Evolutionary conservation across 345 rosid genomes (phyloP).

Genomic region (Erodium maritimum): DNA sequence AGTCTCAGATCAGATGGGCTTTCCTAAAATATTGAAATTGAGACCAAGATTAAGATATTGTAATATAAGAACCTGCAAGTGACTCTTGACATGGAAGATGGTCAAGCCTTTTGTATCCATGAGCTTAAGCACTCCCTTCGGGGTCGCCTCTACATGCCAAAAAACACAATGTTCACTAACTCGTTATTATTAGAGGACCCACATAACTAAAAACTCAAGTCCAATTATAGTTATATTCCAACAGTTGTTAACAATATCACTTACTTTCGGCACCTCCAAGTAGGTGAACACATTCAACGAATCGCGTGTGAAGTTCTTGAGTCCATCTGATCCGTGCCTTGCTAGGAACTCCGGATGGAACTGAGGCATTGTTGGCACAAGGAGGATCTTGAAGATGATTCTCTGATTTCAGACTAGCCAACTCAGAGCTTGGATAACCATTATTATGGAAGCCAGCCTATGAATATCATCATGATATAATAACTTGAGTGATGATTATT

Average conservation of each 20-base stretch:
- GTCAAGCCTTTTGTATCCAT: conserved; percentile 20
- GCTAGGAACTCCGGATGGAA: conserved; percentile 6
- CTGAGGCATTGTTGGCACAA: not conserved
- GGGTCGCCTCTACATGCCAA: conserved; percentile 19
- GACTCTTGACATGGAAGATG: conserved; percentile 24
- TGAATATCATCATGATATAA: too few relatives aligned
- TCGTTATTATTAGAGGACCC: not conserved
- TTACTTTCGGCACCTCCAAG: conserved; percentile 25
- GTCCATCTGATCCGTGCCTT: conserved; percentile 25
- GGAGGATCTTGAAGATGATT: not conserved
- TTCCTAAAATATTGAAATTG: not conserved
- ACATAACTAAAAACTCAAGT: too few relatives aligned
- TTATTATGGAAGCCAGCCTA: not conserved
- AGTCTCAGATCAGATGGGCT: not conserved
- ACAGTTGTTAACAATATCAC: not conserved
- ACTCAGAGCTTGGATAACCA: not conserved
- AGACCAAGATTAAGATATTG: too few relatives aligned
- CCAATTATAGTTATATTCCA: too few relatives aligned
- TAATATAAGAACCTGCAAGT: conserved; percentile 19
- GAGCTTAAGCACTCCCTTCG: conserved; percentile 22
- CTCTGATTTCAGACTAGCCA: not conserved
- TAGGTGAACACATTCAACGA: conserved; percentile 20
- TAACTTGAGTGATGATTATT: too few relatives aligned
- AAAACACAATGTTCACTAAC: not conserved
- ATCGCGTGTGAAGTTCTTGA: conserved; percentile 21